Evolutionary conservation across 805 yeast genomes (phyloP).

Genomic region (Suhomyces kilbournensis): DNA sequence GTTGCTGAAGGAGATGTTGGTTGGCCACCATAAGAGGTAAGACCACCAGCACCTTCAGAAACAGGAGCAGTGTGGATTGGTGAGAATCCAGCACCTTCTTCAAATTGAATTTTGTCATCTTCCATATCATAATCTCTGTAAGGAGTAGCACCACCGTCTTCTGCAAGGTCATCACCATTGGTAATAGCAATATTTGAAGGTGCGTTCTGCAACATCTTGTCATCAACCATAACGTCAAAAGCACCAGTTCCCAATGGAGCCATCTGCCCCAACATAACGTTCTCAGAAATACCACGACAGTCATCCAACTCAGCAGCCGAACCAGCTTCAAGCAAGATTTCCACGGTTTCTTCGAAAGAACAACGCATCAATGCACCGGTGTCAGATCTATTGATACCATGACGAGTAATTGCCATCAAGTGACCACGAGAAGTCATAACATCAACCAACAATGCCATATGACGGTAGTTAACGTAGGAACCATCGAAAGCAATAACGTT

Average conservation of each 20-base stretch:
- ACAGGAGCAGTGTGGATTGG: slow-evolving; percentile 87
- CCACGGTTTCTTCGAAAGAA: slow-evolving; percentile 98
- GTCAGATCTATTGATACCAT: slow-evolving; percentile 97
- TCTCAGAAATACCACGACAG: slow-evolving; percentile 97
- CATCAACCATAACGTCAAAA: slow-evolving; percentile 93
- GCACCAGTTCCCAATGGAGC: slow-evolving; percentile 99
- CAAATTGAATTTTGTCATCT: slow-evolving; percentile 59
- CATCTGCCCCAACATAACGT: slow-evolving; percentile 95
- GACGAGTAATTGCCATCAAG: slow-evolving; percentile 98
- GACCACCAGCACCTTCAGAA: slow-evolving; percentile 76
- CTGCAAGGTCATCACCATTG: slow-evolving; percentile 31
- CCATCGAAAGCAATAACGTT: slow-evolving; percentile 99
- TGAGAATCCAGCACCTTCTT: slow-evolving; percentile 83
- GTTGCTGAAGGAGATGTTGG: slow-evolving; percentile 49
- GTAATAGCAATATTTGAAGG: slow-evolving; percentile 49
- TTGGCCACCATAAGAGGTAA: slow-evolving; percentile 83
- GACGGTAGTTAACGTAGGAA: slow-evolving; percentile 98
- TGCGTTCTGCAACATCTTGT: slow-evolving; percentile 68
- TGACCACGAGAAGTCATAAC: slow-evolving; percentile 99
- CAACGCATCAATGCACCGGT: slow-evolving; percentile 99
- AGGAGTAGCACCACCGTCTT: slow-evolving; percentile 85
- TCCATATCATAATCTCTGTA: slow-evolving; percentile 66
- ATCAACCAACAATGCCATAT: slow-evolving; percentile 95
- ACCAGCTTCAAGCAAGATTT: slow-evolving; percentile 95
- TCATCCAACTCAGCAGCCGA: slow-evolving; percentile 97